Conservation (phyloP, 805 yeast genomes). For the Sugiyamaella mastotermitis region DNA sequence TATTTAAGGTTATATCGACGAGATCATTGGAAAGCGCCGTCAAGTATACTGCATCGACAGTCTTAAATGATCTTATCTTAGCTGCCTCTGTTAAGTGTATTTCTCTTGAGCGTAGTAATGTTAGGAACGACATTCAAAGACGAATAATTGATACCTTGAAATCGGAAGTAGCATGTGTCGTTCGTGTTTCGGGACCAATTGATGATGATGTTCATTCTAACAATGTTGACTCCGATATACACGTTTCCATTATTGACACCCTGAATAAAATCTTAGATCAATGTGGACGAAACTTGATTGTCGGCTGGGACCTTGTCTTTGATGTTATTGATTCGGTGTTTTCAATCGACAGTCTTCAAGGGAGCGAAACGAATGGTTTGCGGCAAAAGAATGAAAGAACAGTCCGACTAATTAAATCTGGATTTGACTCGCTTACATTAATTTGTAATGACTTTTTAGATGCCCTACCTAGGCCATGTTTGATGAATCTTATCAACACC, state of each 20-base stretch:
- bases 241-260: slow-evolving; percentile 54
- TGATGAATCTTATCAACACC: slow-evolving; percentile 63
- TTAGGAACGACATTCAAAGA: slow-evolving; percentile 17
- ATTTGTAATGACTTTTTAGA: slow-evolving; percentile 81
- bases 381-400: slow-evolving; percentile 30
- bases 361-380: neutral
- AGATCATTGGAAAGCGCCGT: slow-evolving; percentile 38
- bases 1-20: slow-evolving; percentile 41
- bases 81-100: slow-evolving; percentile 26
- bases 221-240: slow-evolving; percentile 60
- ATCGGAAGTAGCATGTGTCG: slow-evolving; percentile 29
- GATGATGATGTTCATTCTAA: slow-evolving; percentile 9
- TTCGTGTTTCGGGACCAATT: slow-evolving; percentile 12
- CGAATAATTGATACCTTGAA: slow-evolving; percentile 46
- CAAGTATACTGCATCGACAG: slow-evolving; percentile 44
- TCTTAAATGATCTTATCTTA: slow-evolving; percentile 45
- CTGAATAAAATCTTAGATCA: slow-evolving; percentile 71
- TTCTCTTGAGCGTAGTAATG: neutral
- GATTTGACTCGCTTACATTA: slow-evolving; percentile 78
- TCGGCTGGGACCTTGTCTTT: slow-evolving; percentile 74
- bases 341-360: slow-evolving; percentile 26
- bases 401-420: slow-evolving; percentile 49
- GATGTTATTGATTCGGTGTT: slow-evolving; percentile 37
- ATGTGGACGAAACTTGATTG: slow-evolving; percentile 54
- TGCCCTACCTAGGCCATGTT: slow-evolving; percentile 59